Evolutionary conservation across 2,329 filamentous ascomycete genomes (phyloP), one percentile per base, ranked within the genome.

Genomic region (Didymellaceae sp.): DNA sequence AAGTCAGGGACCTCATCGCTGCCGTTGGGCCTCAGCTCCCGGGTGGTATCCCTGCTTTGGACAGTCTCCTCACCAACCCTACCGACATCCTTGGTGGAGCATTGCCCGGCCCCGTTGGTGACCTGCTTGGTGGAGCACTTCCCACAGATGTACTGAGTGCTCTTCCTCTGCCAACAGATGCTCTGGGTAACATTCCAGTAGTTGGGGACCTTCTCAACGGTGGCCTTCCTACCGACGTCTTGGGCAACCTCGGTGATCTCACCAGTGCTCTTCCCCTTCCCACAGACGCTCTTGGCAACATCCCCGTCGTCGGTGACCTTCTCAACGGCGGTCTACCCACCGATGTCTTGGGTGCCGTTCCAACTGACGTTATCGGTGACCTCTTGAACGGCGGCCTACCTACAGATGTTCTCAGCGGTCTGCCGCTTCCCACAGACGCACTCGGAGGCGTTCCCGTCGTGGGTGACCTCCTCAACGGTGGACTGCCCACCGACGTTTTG

Each of bases 11-110:
- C 10, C 42, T 57, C 5, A 43, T 58, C 9, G 31, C 51, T 14
- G n/a, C 28, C 14, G 32, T 58, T 9, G 48, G 33, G 9, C 55
- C 56, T 22, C 26, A 32, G 13, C 37, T 46, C 18, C 53, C 53
- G 14, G 52, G 52, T 21, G 52, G 52, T 2, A 44, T 55, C 7
- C 47, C 47, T n/a, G 48, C 47, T 25, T 39, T 54, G 22, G 40
- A 45, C 24, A 31, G 30, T 9, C 44, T 56, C 4, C 52, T 46
- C 16, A 31, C 13, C 20, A 42, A 34, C 14, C 40, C 40, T n/a
- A 30, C 41, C 24, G 37, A 41, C 6, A 21, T 21, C 8, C 30
- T 41, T 24, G 18, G 17, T 35, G 31, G 16, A 14, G n/a, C n/a
- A n/a, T n/a, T n/a, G n/a, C n/a, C n/a, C n/a, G n/a, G n/a, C n/a